Evolutionary conservation across 345 rosid genomes (phyloP), one percentile per base, ranked within the genome.

Genomic region (Firmiana major): DNA sequence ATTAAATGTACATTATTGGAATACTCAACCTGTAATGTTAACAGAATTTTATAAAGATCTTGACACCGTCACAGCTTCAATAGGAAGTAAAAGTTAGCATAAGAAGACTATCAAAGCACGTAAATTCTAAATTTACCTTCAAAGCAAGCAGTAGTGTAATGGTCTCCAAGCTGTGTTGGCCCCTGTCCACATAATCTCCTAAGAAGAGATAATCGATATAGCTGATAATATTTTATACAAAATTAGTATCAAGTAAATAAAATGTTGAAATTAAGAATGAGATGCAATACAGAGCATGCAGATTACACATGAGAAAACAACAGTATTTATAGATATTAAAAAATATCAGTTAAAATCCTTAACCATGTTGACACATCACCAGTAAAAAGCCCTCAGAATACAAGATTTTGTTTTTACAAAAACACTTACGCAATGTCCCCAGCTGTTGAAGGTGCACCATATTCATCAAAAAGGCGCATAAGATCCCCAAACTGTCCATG

Each of bases 401-500:
- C 17, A 43, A 67, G 28, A 42, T 10, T 43, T 21, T 19, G 17
- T 63, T 38, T 74, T 73, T 16, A 38, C 3, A 5, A 66, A 64
- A 80, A 79, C 7, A 66, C 99, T 86, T 91, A 96, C 98, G 99
- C 92, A 75, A 96, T 94, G 84, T 96, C 99, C 81, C 99, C 99
- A 79, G 99, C 98, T 17, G 98, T 94, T 51, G 99, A 96, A 78
- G 99, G 98, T 62, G 97, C 81, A 70, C 99, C 99, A 81, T 93
- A 96, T 83, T 96, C 98, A 77, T 96, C 97, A 86, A 96, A 94
- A 76, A 96, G 95, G 75, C 98, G 97, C 98, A 96, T 96, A 79
- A 96, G 97, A 87, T 96, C 99, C 65, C 98, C 98, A 88, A 96
- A 96, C 65, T 96, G 99, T 53, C 99, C 99, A 76, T 96, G 99